Percentiles rank a stretch among this genome's conserved stretches.
These are phyloP conservation scores for Colletotrichum sp. DNA, from an alignment of 2,329 filamentous ascomycete genomes.

Conservation along the genomic window DNA sequence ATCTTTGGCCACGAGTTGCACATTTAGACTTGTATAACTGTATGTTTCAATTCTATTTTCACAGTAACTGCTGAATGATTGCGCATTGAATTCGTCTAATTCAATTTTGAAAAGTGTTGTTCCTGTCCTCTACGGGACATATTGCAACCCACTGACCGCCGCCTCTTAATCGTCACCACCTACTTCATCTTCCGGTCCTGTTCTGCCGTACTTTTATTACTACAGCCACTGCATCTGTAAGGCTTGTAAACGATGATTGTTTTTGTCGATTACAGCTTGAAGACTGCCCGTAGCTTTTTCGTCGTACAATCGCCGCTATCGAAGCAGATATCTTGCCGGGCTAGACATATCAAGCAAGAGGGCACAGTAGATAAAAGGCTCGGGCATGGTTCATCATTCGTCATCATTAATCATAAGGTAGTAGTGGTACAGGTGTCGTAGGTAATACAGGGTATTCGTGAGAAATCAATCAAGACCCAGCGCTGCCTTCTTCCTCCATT, in stretches of 20 bases:
- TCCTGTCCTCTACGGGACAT: too few species aligned
- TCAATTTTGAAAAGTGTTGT: too few species aligned
- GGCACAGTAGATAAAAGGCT: not conserved
- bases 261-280: not conserved
- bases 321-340: not conserved
- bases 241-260: not conserved
- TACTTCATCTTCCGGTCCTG: too few species aligned
- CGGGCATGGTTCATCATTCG: not conserved
- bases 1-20: not conserved
- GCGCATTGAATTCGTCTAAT: too few species aligned
- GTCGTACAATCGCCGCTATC: not conserved
- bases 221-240: not conserved
- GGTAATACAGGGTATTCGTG: conserved; percentile 18
- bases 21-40: too few species aligned
- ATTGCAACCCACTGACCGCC: too few species aligned
- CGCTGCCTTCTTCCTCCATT: not conserved
- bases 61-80: too few species aligned
- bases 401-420: conserved; percentile 12
- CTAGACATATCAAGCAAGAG: not conserved
- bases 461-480: not conserved
- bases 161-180: too few species aligned
- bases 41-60: too few species aligned
- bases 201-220: too few species aligned
- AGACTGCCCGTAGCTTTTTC: not conserved
- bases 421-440: conserved; percentile 8